Evolutionary conservation across 306 rosid species (phyloP).

Genomic region (Cotoneaster glaucophyllus): DNA sequence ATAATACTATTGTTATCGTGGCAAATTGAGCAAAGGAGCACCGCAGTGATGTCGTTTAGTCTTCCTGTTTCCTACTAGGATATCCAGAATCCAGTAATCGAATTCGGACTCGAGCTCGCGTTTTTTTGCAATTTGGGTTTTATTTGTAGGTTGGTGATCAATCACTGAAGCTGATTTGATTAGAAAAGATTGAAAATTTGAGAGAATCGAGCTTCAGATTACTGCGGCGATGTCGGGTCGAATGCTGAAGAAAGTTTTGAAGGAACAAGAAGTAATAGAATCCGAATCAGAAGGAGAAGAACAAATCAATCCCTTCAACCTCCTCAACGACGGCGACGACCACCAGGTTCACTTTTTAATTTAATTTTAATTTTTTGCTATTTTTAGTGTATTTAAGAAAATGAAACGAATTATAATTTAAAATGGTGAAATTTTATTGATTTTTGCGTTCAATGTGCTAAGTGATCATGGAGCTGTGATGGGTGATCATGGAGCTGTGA

Average conservation of each 20-base stretch:
- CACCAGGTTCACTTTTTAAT: constrained; percentile 37
- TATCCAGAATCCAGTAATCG: neutral
- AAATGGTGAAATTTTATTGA: neutral
- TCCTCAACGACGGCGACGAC: constrained; percentile 44
- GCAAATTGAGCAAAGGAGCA: no score
- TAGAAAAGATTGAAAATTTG: neutral
- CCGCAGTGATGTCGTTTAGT: no score
- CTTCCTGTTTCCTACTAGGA: no score
- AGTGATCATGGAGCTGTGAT: neutral
- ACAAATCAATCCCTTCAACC: constrained; percentile 71
- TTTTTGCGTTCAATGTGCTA: neutral
- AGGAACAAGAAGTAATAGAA: constrained; percentile 36
- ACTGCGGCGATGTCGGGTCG: constrained; percentile 57
- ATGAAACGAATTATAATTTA: neutral
- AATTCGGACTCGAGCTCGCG: neutral
- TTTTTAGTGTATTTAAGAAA: neutral
- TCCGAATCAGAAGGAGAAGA: constrained; percentile 31
- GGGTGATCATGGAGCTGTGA: no score
- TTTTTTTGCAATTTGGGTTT: neutral
- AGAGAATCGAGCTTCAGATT: neutral
- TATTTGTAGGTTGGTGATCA: neutral
- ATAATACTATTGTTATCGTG: no score
- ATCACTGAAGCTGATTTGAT: neutral
- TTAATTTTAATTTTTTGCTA: no score
- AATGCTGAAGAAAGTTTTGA: constrained; percentile 57